A percentile compares a stretch with the other conserved stretches of the same genome.
phyloP scores from a whole-genome alignment of 805 yeast species.

The Candida tallmaniae region DNA sequence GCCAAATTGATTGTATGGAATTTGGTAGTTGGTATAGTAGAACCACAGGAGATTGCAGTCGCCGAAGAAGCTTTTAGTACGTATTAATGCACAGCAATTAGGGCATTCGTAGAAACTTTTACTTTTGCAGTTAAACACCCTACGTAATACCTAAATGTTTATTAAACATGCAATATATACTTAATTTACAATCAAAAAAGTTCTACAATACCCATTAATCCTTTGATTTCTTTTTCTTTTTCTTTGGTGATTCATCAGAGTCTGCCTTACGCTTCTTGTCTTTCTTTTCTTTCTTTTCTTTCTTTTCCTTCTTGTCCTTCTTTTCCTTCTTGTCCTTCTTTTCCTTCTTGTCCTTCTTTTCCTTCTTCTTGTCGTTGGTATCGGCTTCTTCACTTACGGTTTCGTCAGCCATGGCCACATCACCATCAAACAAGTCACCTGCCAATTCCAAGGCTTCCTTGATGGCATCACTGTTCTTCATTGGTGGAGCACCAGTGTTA shows the following conservation, averaged over 20 bases:
- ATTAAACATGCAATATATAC: constrained; percentile 22
- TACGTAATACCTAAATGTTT: constrained; percentile 3
- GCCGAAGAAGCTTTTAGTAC: too few relatives aligned
- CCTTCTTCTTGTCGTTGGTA: constrained; percentile 23
- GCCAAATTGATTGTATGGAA: constrained; percentile 10
- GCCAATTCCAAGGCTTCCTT: constrained; percentile 78
- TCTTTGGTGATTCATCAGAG: constrained; percentile 32
- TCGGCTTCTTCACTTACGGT: constrained; percentile 20
- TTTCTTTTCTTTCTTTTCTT: constrained; percentile 28
- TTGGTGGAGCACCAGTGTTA: constrained; percentile 94
- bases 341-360: constrained; percentile 27
- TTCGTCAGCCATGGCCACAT: constrained; percentile 18
- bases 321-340: constrained; percentile 30
- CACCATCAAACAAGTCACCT: constrained; percentile 34
- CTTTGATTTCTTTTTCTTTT: constrained; percentile 44
- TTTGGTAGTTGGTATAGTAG: constrained; percentile 7
- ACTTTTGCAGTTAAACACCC: background rate
- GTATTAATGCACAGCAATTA: background rate
- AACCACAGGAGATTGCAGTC: too few relatives aligned
- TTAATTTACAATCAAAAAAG: constrained; percentile 20
- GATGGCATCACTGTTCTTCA: constrained; percentile 94
- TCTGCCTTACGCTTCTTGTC: constrained; percentile 26
- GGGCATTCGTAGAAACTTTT: background rate
- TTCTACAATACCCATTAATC: constrained; percentile 22
- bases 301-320: constrained; percentile 29